Base-by-base conservation (phyloP, 2,329 filamentous ascomycete species). In the Madurella mycetomatis region DNA sequence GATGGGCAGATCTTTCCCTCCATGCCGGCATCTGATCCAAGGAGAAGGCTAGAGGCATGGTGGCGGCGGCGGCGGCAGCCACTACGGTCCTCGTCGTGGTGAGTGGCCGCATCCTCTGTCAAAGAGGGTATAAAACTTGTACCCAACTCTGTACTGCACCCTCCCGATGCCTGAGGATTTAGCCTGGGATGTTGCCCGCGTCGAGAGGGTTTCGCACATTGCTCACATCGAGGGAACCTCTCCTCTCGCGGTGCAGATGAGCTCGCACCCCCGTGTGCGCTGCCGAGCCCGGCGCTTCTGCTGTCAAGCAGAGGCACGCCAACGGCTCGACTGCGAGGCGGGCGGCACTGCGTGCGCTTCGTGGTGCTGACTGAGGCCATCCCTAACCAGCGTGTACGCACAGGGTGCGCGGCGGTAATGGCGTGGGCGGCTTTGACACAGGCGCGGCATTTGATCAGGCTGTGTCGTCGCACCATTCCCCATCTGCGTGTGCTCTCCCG, bases 1-100 rank as follows among this genome's bases (percentile, higher is more conserved):
- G 58, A 58, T 51, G 58, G 55, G 62, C 51, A 65, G 64, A 64
- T 66, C 62, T 63, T 51, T 53, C 53, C 58, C 49, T 58, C 58
- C 53, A 54, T 63, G 60, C 55, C 60, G 59, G 57, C 56, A 62
- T 61, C 58, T 62, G 42, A 57, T 56, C 53, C 56, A 52, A 52
- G 54, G 41, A 49, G 32, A 45, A 37, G 48, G 34, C 42, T 51
- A 9, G 40, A 41, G 41, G 44, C 43, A 47, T 40, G 54, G 45
- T 53, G 48, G 53, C 44, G n/a, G 30, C 39, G 34, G 47, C 42
- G 50, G 31, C 31, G 43, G 49, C 49, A 41, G 43, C 47, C 18
- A 47, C 49, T 46, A 47, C 44, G 43, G 32, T 25, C 34, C 49
- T 31, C 34, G 46, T 42, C 41, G 55, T 49, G 49, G 52, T 45